Evolutionary conservation across 768 basidiomycete genomes (phyloP).

Genomic region (Xanthoconium purpureum): DNA sequence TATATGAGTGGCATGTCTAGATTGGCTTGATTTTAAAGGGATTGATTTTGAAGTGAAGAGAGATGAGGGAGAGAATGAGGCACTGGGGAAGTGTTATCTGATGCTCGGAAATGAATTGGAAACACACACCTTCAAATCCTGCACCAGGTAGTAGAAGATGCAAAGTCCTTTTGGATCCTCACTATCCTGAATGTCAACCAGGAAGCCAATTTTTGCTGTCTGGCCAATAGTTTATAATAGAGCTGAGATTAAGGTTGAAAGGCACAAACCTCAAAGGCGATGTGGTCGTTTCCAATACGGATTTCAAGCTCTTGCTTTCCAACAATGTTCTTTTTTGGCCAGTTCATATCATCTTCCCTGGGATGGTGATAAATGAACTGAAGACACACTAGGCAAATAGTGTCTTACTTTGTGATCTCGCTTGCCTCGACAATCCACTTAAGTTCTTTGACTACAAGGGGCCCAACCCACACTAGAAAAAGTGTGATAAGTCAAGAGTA

Average conservation of each 20-base stretch:
- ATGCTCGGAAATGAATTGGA: background rate
- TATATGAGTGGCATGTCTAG: conserved; percentile 34
- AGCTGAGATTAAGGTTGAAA: too few species aligned
- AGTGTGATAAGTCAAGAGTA: background rate
- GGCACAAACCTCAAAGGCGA: conserved; percentile 83
- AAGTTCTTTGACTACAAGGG: conserved; percentile 88
- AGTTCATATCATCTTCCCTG: conserved; percentile 97
- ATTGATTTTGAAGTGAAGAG: conserved; percentile 99
- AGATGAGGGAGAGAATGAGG: conserved; percentile 96
- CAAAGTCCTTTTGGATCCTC: conserved; percentile 97
- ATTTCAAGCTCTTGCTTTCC: conserved; percentile 99
- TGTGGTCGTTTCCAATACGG: conserved; percentile 90
- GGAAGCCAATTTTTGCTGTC: conserved; percentile 97
- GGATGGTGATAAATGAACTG: background rate
- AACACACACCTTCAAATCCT: conserved; percentile 82
- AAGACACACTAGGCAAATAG: background rate
- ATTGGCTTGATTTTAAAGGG: too few species aligned
- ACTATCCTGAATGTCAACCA: conserved; percentile 95
- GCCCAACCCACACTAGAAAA: conserved; percentile 85
- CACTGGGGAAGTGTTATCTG: conserved; percentile 54
- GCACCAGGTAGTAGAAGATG: conserved; percentile 97
- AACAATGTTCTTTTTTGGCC: conserved; percentile 99
- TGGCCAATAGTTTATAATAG: conserved; percentile 29
- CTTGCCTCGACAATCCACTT: conserved; percentile 91
- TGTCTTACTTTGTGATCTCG: conserved; percentile 86